Evolutionary conservation across 495 filamentous ascomycete species (phyloP).

Genomic region (Aspergillus heteromorphus): DNA sequence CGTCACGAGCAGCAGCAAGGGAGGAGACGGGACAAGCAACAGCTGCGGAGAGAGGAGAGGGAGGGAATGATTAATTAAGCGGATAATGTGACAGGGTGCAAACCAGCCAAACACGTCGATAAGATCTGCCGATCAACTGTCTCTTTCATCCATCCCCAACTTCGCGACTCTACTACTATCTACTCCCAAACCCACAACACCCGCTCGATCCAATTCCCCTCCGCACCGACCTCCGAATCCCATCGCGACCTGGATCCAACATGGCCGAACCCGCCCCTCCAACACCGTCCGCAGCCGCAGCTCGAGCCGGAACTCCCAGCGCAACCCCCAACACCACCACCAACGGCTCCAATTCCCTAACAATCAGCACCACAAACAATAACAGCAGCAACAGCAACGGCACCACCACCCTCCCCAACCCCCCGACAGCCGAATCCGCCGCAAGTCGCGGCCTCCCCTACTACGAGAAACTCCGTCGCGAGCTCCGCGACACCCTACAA

Average conservation of each 20-base stretch:
- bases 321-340: neutral
- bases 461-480: slow-evolving; percentile 67
- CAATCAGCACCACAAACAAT: neutral
- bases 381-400: slow-evolving; percentile 3
- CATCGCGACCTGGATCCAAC: slow-evolving; percentile 9
- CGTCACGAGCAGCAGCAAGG: neutral
- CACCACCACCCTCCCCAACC: neutral
- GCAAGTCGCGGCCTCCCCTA: slow-evolving; percentile 53
- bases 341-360: neutral
- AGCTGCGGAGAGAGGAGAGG: neutral
- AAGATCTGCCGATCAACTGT: slow-evolving; percentile 15
- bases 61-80: too few relatives aligned
- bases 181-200: neutral
- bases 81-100: slow-evolving; percentile 19
- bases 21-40: slow-evolving; percentile 6
- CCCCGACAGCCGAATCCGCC: slow-evolving; percentile 1
- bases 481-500: slow-evolving; percentile 60
- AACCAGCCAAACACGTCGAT: slow-evolving; percentile 38
- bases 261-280: slow-evolving; percentile 29
- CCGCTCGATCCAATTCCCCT: neutral
- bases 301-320: neutral
- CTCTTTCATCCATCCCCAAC: neutral
- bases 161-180: neutral
- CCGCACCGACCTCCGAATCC: too few relatives aligned
- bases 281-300: slow-evolving; percentile 2